These are phyloP conservation scores for Gastrolobium bilobum DNA, from an alignment of 306 rosid genomes.

Conservation along the genomic window DNA sequence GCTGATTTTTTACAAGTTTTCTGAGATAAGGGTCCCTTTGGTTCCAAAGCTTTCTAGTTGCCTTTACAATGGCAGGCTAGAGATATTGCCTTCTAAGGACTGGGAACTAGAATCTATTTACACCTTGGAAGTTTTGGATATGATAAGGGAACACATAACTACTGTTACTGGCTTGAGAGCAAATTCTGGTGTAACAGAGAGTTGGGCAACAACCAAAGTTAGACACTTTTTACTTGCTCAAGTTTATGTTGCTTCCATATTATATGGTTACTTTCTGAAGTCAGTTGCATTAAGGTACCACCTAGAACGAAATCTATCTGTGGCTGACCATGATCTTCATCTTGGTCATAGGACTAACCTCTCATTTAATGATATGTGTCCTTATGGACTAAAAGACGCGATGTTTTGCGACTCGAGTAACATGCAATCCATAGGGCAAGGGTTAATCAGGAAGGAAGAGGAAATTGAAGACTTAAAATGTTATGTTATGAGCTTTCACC, in stretches of 20 bases:
- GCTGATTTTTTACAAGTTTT: slow-evolving; percentile 77
- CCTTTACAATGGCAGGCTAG: slow-evolving; percentile 87
- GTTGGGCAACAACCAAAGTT: slow-evolving; percentile 87
- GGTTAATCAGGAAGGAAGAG: slow-evolving; percentile 52
- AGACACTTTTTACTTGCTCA: slow-evolving; percentile 62
- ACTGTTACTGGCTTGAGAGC: slow-evolving; percentile 83
- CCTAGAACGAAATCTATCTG: slow-evolving; percentile 66
- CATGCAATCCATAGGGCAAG: slow-evolving; percentile 54
- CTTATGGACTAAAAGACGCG: slow-evolving; percentile 58
- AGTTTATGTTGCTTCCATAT: slow-evolving; percentile 79
- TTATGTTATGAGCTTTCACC: slow-evolving; percentile 72
- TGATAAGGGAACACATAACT: slow-evolving; percentile 84
- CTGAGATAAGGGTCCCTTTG: slow-evolving; percentile 86
- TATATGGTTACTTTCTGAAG: slow-evolving; percentile 92
- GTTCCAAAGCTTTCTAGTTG: slow-evolving; percentile 89
- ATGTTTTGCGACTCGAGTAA: slow-evolving; percentile 57
- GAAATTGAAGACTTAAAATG: slow-evolving; percentile 66
- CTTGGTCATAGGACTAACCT: slow-evolving; percentile 56
- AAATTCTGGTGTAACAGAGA: slow-evolving; percentile 79
- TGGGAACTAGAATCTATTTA: slow-evolving; percentile 94
- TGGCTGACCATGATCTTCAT: slow-evolving; percentile 61
- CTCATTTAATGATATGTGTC: slow-evolving; percentile 54
- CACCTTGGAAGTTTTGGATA: slow-evolving; percentile 75
- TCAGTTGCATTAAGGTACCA: slow-evolving; percentile 76
- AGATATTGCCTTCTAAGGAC: slow-evolving; percentile 90